Conservation (phyloP, 371 early-diverging fungal species). For the Apophysomyces trapeziformis region DNA sequence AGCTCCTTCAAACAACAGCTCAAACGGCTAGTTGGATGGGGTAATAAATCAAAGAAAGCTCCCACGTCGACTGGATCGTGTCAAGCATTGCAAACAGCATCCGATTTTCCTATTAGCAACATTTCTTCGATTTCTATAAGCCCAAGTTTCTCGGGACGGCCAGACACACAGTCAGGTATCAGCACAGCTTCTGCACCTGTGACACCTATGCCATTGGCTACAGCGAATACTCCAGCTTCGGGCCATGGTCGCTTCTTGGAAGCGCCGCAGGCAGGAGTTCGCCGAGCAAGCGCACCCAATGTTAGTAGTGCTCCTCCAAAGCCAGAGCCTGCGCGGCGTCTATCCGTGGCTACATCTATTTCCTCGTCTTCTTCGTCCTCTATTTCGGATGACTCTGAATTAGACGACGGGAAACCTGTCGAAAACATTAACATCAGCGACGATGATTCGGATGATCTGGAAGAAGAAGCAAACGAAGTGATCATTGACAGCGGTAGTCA, state of each 20-base stretch:
- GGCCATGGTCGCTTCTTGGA: neutral
- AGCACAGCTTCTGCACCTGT: conserved; percentile 35
- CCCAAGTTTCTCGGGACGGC: neutral
- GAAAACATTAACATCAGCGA: neutral
- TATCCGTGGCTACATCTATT: neutral
- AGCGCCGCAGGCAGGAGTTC: conserved; percentile 6
- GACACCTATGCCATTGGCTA: conserved; percentile 28
- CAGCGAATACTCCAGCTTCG: conserved; percentile 16
- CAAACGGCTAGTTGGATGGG: conserved; percentile 53
- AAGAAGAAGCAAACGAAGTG: neutral
- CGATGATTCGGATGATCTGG: conserved; percentile 8
- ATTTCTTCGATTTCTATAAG: neutral
- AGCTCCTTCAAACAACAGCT: conserved; percentile 41
- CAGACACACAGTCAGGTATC: conserved; percentile 29
- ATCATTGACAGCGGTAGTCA: neutral
- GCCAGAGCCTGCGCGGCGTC: neutral
- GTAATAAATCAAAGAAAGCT: conserved; percentile 27
- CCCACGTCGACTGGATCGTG: conserved; percentile 12
- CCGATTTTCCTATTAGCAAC: neutral
- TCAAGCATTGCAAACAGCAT: conserved; percentile 4
- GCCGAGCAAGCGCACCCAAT: conserved; percentile 10
- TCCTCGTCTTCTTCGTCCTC: conserved; percentile 4
- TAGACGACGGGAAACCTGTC: neutral
- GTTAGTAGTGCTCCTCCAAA: neutral
- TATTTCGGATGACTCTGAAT: conserved; percentile 8